Conservation (phyloP, 331 rosid genomes). For the Rhamnella rubrinervis region DNA sequence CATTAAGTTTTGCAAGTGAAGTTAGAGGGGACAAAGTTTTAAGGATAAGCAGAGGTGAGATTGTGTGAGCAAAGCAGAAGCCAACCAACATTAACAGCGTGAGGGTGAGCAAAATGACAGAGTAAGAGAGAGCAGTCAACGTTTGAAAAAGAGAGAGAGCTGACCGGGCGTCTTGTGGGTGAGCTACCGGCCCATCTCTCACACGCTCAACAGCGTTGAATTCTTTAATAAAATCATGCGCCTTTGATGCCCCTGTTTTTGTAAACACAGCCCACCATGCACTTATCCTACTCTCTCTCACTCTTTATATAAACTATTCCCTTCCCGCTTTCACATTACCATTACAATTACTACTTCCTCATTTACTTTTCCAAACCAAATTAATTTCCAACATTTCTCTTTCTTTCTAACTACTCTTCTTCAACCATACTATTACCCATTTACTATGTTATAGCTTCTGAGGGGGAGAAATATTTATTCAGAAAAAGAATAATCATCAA, state of each 20-base stretch:
- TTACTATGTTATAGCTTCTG: too few species aligned
- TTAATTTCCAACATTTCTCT: too few species aligned
- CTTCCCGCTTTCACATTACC: background rate
- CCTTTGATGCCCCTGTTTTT: conserved; percentile 65
- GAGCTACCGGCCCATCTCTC: conserved; percentile 82
- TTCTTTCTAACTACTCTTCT: too few species aligned
- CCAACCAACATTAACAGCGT: background rate
- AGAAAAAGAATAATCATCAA: background rate
- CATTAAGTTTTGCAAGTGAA: background rate
- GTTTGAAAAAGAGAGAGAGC: conserved; percentile 40
- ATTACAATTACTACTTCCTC: background rate
- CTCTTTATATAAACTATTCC: conserved; percentile 34
- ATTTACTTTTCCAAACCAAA: too few species aligned
- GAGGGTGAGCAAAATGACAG: conserved; percentile 39
- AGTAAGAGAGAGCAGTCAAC: conserved; percentile 22
- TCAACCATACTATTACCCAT: too few species aligned
- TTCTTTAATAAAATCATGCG: conserved; percentile 88
- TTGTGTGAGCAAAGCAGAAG: background rate
- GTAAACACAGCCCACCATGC: background rate
- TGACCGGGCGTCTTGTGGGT: conserved; percentile 98
- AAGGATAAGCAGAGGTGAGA: background rate
- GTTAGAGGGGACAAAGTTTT: background rate
- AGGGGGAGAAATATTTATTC: background rate
- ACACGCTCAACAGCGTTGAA: conserved; percentile 98
- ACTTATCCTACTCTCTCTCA: conserved; percentile 17